Conservation (phyloP, 352 stramenopile genomes). For the Hyphochytrium catenoides region DNA sequence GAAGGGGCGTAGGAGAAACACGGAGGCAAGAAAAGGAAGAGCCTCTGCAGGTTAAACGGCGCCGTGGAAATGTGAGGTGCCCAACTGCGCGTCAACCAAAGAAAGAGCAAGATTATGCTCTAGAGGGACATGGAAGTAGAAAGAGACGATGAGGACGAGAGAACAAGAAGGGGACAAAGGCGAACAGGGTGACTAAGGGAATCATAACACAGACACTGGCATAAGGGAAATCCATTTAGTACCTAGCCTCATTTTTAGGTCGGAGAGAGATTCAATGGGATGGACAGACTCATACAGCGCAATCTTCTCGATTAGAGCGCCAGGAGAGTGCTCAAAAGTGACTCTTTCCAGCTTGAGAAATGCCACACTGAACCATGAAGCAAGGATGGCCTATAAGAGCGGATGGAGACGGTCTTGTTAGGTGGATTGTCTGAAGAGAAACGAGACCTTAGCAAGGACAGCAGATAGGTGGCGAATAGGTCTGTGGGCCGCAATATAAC, state of each 20-base stretch:
- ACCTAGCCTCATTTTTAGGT: constrained; percentile 71
- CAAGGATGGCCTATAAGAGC: constrained; percentile 41
- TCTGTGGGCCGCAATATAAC: not conserved
- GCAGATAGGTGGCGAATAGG: not conserved
- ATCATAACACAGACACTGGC: not conserved
- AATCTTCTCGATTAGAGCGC: constrained; percentile 80
- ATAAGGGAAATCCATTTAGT: constrained; percentile 9
- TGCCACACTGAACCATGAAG: constrained; percentile 72
- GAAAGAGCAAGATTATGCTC: no score
- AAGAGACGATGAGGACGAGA: not conserved
- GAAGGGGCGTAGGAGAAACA: not conserved
- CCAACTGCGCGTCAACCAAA: no score
- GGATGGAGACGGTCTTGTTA: no score
- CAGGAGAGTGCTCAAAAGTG: constrained; percentile 73
- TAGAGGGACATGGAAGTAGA: no score
- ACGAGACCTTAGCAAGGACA: not conserved
- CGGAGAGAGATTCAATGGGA: constrained; percentile 68
- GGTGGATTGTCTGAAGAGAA: not conserved
- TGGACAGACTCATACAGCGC: constrained; percentile 84
- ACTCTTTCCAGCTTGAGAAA: constrained; percentile 71
- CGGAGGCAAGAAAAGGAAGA: not conserved
- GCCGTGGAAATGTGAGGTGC: no score
- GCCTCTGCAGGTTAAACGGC: no score
- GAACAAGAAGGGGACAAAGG: constrained; percentile 1
- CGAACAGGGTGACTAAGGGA: not conserved